Evolutionary conservation across 139 green algal species (phyloP).

Genomic region (Chloropicon primus): DNA sequence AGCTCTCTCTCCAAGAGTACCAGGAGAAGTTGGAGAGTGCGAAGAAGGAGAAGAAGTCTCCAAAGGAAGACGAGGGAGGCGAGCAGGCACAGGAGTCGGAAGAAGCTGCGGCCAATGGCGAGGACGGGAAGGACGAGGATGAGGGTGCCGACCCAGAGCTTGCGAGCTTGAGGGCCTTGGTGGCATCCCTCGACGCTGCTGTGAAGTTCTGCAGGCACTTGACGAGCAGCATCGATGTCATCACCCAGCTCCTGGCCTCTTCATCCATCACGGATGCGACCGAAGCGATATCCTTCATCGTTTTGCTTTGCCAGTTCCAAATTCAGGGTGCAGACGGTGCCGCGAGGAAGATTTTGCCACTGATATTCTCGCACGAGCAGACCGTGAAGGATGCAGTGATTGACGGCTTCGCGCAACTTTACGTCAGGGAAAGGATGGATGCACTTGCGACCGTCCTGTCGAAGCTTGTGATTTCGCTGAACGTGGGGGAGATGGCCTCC

Average conservation of each 20-base stretch:
- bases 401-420: conserved; percentile 34
- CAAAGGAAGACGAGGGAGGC: background rate
- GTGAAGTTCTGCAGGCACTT: conserved; percentile 37
- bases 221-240: conserved; percentile 20
- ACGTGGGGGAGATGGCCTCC: conserved; percentile 52
- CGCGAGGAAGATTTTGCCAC: conserved; percentile 57
- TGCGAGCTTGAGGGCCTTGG: conserved; percentile 33
- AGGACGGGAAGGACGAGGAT: background rate
- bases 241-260: conserved; percentile 53
- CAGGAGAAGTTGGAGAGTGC: conserved; percentile 1
- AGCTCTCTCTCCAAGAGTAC: conserved; percentile 21
- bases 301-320: conserved; percentile 48
- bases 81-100: background rate
- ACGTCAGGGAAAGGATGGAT: conserved; percentile 8
- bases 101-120: conserved; percentile 2
- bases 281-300: conserved; percentile 58
- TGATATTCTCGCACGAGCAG: conserved; percentile 69
- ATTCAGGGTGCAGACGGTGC: conserved; percentile 25
- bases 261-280: conserved; percentile 40
- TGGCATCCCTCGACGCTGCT: conserved; percentile 53
- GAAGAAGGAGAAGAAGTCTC: conserved; percentile 3
- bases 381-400: conserved; percentile 49
- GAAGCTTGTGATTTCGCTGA: conserved; percentile 34
- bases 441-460: conserved; percentile 39
- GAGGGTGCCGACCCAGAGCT: conserved; percentile 14